Conservation (phyloP, 73 alveolate species). For the Tetrahymena malaccensis region DNA sequence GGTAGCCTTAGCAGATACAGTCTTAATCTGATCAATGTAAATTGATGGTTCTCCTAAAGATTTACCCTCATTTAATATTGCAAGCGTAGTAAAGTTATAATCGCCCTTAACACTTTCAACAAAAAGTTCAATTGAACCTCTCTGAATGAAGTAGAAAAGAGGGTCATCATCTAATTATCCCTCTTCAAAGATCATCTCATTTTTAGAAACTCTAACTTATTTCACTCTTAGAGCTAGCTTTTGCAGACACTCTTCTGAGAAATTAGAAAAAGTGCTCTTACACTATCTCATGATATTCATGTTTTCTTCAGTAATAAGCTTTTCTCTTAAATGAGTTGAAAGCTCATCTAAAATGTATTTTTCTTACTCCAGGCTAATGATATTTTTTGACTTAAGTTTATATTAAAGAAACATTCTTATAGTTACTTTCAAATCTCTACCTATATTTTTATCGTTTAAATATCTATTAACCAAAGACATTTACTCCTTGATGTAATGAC, state of each 20-base stretch:
- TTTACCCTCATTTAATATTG: background rate
- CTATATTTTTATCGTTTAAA: constrained; percentile 24
- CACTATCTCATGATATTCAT: background rate
- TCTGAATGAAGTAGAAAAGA: background rate
- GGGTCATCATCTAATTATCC: background rate
- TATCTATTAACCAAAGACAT: constrained; percentile 9
- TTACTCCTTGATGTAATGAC: constrained; percentile 9
- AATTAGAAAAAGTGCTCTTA: background rate
- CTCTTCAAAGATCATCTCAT: background rate
- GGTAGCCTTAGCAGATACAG: constrained; percentile 4
- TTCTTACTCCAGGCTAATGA: background rate
- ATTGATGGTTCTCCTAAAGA: background rate
- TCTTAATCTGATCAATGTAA: constrained; percentile 9
- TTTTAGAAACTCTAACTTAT: background rate
- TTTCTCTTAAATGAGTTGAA: background rate
- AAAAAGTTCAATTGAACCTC: background rate
- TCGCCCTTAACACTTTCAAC: background rate
- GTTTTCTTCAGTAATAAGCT: background rate
- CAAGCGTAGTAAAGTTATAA: background rate
- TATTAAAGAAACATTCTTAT: background rate
- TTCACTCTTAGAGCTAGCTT: background rate
- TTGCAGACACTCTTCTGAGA: background rate
- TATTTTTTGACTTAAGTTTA: background rate
- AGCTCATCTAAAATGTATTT: background rate
- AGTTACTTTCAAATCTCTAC: background rate